A percentile compares a stretch with the other conserved stretches of the same genome.
phyloP scores from a whole-genome alignment of 257 asterid genomes.

The Solanum ossicruentum region DNA sequence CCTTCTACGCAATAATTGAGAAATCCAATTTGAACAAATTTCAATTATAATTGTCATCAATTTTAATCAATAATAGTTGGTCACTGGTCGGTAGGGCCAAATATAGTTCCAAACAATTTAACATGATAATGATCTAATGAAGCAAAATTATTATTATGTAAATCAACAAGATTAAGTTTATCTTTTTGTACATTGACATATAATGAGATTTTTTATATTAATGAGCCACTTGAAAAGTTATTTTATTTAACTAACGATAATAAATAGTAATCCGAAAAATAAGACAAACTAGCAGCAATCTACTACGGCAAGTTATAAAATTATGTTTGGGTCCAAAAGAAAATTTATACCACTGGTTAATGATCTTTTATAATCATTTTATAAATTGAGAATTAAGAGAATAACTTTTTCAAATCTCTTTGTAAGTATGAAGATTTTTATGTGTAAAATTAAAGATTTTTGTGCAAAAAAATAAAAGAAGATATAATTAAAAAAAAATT shows the following conservation, averaged over 20 bases:
- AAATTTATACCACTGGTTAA: not conserved
- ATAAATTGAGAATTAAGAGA: too few species aligned
- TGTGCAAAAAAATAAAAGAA: not conserved
- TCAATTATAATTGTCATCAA: not conserved
- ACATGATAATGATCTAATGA: not conserved
- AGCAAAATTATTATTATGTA: not conserved
- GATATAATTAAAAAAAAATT: too few species aligned
- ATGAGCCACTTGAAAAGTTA: too few species aligned
- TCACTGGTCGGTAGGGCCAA: not conserved
- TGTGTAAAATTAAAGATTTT: too few species aligned
- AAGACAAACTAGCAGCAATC: too few species aligned
- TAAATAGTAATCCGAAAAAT: too few species aligned
- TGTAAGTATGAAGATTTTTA: too few species aligned
- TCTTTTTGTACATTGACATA: not conserved
- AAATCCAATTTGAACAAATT: not conserved
- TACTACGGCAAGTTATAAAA: too few species aligned
- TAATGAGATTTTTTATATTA: not conserved
- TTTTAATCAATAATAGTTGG: not conserved
- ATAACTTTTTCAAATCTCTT: too few species aligned
- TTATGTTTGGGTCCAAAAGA: not conserved
- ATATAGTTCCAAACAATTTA: not conserved
- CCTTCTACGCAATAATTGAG: not conserved
- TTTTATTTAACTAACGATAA: too few species aligned
- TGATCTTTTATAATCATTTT: too few species aligned
- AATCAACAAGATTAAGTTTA: not conserved